Base-by-base conservation (phyloP, 78 protist species). In the Mantamonas sphyraenae region DNA sequence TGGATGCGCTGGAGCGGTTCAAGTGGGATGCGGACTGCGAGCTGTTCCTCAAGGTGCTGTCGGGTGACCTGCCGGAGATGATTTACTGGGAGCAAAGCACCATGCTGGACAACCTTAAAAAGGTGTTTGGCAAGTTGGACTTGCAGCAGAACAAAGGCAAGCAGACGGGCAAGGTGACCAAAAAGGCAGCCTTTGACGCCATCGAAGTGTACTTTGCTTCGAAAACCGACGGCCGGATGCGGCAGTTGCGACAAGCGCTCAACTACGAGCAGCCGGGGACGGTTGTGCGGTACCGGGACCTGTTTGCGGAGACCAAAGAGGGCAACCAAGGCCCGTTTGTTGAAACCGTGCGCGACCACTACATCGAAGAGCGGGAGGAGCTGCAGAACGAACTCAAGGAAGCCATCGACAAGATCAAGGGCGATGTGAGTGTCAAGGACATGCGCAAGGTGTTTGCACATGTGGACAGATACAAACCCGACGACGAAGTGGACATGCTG, bases 251-350 rank as follows among this genome's bases (percentile, higher is more conserved):
- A 42, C 30, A 63, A 12, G 68, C 40, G 9, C 47, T 63, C 20
- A 28, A 14, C 14, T 28, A 63, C 16, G 42, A 63, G 14, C 9
- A 28, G 28, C 43, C 68, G 28, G 47, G 57, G 14, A 42, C 12
- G 19, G 68, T 28, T 10, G 68, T 63, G 14, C 9, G 35, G 30
- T 5, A 28, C 22, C 16, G 16, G 8, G 43, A 14, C 19, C 28
- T 63, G 14, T 63, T 63, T 20, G 68, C 68, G 12, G 68, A 63
- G 45, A 42, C 12, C 14, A 12, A 42, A 26, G 68, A 63, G 34
- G 68, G 68, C 47, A 63, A 63, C 47, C 68, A 63, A 16, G 68
- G 68, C 20, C 42, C 68, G 8, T 63, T 63, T 42, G 31, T 63
- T 7, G 68, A 63, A 63, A 14, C 28, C 35, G 68, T 63, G 20